Evolutionary conservation across 1,284 basidiomycete genomes (phyloP).

Genomic region (Gymnopus androsaceus): DNA sequence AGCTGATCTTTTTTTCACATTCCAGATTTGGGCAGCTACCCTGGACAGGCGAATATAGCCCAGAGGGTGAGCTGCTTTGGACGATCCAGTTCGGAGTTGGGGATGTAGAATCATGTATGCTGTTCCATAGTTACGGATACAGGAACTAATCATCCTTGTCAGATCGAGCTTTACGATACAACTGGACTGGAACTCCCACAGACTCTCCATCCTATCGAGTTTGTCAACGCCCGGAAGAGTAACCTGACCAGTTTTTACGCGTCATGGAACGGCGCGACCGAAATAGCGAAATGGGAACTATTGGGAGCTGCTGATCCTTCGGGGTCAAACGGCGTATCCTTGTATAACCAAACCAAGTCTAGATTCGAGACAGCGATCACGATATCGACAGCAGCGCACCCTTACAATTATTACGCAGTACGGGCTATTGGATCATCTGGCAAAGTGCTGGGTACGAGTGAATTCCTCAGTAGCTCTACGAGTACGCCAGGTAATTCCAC

Average conservation of each 20-base stretch:
- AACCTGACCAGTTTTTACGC: conserved; percentile 7
- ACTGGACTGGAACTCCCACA: conserved; percentile 15
- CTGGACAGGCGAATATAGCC: conserved; percentile 8
- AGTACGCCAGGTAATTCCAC: no score
- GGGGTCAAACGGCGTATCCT: conserved; percentile 7
- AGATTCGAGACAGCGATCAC: conserved; percentile 14
- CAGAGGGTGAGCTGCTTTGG: conserved; percentile 12
- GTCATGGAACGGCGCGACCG: conserved; percentile 15
- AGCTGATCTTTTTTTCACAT: not conserved
- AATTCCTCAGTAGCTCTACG: conserved; percentile 6
- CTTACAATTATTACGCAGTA: conserved; percentile 9
- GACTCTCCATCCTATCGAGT: conserved; percentile 1
- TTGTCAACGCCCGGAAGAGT: not conserved
- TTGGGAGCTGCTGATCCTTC: conserved; percentile 3
- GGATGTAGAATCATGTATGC: conserved; percentile 10
- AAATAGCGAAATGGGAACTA: conserved; percentile 13
- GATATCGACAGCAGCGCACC: conserved; percentile 3
- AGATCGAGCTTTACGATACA: conserved; percentile 14
- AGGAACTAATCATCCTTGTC: not conserved
- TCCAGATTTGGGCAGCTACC: conserved; percentile 14
- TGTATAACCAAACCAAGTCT: conserved; percentile 11
- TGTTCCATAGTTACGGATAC: no score
- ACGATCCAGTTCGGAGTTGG: conserved; percentile 13
- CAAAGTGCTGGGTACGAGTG: conserved; percentile 5
- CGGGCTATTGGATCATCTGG: conserved; percentile 2